phyloP scores from a whole-genome alignment of 345 rosid genomes.

The Populus pruinosa region DNA sequence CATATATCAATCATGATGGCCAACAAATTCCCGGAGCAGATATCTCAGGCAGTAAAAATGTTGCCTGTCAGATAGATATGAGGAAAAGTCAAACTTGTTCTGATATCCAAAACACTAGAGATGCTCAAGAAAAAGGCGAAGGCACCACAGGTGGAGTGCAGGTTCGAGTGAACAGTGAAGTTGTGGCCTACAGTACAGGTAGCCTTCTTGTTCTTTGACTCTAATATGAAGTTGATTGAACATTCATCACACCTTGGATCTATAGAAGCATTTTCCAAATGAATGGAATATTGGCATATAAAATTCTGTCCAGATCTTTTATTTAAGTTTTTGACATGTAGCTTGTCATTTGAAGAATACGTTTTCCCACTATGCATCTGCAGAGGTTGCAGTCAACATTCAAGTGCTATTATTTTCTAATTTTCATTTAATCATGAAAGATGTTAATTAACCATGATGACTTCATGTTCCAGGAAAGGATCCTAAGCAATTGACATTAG shows the following conservation, averaged over 20 bases:
- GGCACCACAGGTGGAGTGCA: conserved; percentile 7
- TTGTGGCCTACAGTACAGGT: conserved; percentile 34
- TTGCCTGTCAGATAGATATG: neutral
- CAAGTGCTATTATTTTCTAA: conserved; percentile 1
- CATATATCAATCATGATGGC: neutral
- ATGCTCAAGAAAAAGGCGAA: neutral
- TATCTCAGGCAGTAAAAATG: conserved; percentile 3
- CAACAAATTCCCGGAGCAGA: conserved; percentile 12
- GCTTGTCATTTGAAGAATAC: neutral
- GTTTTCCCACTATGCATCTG: conserved; percentile 5
- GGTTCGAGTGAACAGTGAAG: conserved; percentile 23
- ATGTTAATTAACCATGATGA: conserved; percentile 7
- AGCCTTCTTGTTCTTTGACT: neutral
- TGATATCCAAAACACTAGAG: neutral
- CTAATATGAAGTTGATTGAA: neutral
- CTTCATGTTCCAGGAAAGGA: conserved; percentile 38
- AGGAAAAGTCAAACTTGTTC: conserved; percentile 8
- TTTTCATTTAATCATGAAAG: conserved; percentile 2
- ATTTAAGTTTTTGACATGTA: neutral
- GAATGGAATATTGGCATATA: neutral
- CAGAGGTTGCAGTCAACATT: conserved; percentile 8
- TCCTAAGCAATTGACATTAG: conserved; percentile 18
- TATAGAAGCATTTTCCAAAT: neutral
- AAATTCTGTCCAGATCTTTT: neutral
- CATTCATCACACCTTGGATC: neutral